A percentile compares a stretch with the other conserved stretches of the same genome.
These are phyloP conservation scores for Diplodia seriata DNA, from an alignment of 2,329 filamentous ascomycete species.

Conservation along the genomic window DNA sequence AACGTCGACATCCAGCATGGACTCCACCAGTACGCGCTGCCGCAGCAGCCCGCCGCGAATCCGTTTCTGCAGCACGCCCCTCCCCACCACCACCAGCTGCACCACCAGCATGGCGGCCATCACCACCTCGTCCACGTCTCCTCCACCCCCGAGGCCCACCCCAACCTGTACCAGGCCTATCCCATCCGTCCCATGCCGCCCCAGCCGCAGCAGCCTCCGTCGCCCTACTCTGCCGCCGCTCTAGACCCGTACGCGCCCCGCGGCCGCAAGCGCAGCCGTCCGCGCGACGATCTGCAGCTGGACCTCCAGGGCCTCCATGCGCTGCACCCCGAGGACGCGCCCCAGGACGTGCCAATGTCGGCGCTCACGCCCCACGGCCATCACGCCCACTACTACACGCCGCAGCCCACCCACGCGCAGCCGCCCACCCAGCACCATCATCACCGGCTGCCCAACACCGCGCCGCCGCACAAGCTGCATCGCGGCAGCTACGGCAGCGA, in stretches of 20 bases:
- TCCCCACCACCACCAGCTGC: conserved; percentile 36
- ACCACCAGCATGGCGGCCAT: conserved; percentile 44
- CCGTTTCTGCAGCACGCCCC: conserved; percentile 40
- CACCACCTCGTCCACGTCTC: conserved; percentile 48
- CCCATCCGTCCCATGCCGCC: conserved; percentile 41
- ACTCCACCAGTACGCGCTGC: conserved; percentile 47
- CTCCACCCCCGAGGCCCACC: conserved; percentile 38
- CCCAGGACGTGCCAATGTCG: conserved; percentile 49
- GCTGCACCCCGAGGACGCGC: conserved; percentile 49
- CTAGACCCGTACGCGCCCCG: conserved; percentile 35
- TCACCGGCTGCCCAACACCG: conserved; percentile 77
- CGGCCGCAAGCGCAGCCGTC: conserved; percentile 54
- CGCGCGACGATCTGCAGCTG: conserved; percentile 47
- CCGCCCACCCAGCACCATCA: conserved; percentile 69
- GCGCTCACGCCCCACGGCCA: conserved; percentile 44
- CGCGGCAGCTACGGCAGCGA: conserved; percentile 59
- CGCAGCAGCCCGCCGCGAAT: conserved; percentile 35
- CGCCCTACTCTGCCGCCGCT: conserved; percentile 42
- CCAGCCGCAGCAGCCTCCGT: conserved; percentile 38
- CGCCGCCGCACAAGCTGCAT: conserved; percentile 72
- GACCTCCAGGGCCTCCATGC: conserved; percentile 50
- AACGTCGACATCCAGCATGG: conserved; percentile 52
- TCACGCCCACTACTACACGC: conserved; percentile 39
- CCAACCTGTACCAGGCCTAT: conserved; percentile 32
- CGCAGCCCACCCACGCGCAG: conserved; percentile 36